Base-by-base conservation (phyloP, 1,284 basidiomycete species). In the Apiotrichum montevideense region DNA sequence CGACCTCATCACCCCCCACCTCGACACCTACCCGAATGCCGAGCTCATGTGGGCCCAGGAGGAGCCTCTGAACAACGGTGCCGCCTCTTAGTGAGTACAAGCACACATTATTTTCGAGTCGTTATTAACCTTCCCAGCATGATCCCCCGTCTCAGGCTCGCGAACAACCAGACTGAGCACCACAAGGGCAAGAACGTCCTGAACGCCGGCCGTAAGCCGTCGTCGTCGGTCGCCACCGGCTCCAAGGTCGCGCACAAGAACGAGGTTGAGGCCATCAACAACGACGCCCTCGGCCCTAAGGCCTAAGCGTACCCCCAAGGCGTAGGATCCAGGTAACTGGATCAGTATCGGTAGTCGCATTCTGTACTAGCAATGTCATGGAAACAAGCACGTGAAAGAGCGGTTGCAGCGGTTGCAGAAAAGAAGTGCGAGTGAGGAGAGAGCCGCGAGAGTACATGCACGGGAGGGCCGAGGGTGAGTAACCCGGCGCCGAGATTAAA, bases 21-120 rank as follows among this genome's bases (percentile, higher is more conserved):
- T 97, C 41, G 95, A 98, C 81, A 86, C 86, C 78, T 98, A 97
- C 80, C 90, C 93, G 63, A 96, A 98, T 74, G 90, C 93, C 34
- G 87, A 89, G 65, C 75, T 96, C 45, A 79, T 91, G 53, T 97
- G 91, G 90, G 90, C 87, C 69, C 94, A 97, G 79, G 86, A 86
- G 59, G 75, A 77, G 77, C 92, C 92, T 6, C 77, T 96, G 61
- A 97, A 97, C 81, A 90, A 90, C 67, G 91, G 91, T 65, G 87
- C 90, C 37, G 94, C 90, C 34, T 8, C 13, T 47, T 47, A 47
- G 37, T 39, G 37, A 39, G 37, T 39, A 8, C 13, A 9, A 39
- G 9, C 37, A 39, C 5, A 29, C 29, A 29, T 29, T 29, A 29
- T 29, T 29, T 29, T 29, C 29, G 29, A 29, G 29, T 29, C 29